A percentile compares a stretch with the other conserved stretches of the same genome.
These are phyloP conservation scores for Cicer chorassanicum DNA, from an alignment of 306 rosid genomes.

Conservation along the genomic window DNA sequence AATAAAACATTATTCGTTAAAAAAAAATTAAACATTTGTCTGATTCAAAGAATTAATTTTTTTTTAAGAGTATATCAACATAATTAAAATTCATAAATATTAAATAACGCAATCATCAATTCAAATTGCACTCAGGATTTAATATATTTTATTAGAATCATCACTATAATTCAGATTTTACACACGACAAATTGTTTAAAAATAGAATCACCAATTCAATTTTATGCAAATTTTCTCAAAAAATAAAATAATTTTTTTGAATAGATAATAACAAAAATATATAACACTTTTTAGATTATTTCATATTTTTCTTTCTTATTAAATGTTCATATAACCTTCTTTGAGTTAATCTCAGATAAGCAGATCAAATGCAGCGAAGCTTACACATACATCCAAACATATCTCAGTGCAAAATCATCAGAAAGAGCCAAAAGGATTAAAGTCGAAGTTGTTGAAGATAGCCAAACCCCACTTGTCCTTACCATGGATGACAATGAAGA, in stretches of 20 bases:
- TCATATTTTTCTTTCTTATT: too few species aligned
- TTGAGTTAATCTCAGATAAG: conserved; percentile 48
- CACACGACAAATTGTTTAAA: neutral
- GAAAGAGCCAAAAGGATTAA: conserved; percentile 52
- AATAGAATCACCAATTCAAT: neutral
- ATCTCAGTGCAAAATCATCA: conserved; percentile 48
- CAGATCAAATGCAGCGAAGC: conserved; percentile 47
- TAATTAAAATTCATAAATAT: neutral
- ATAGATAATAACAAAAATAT: too few species aligned
- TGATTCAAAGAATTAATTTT: too few species aligned
- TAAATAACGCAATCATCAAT: neutral
- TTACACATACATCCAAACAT: conserved; percentile 49
- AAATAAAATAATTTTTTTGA: too few species aligned
- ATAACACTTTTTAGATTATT: too few species aligned
- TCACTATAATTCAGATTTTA: neutral
- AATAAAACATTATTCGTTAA: too few species aligned
- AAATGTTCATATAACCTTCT: conserved; percentile 52
- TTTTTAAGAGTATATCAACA: too few species aligned
- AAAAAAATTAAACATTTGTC: too few species aligned
- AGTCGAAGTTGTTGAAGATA: conserved; percentile 56
- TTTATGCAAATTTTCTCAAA: neutral
- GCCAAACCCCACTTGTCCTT: conserved; percentile 51
- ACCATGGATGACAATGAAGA: conserved; percentile 65
- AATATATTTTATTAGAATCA: neutral
- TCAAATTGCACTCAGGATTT: neutral